Evolutionary conservation across 768 basidiomycete species (phyloP), one percentile per base, ranked within the genome.

Genomic region (Boletus reticulatus): DNA sequence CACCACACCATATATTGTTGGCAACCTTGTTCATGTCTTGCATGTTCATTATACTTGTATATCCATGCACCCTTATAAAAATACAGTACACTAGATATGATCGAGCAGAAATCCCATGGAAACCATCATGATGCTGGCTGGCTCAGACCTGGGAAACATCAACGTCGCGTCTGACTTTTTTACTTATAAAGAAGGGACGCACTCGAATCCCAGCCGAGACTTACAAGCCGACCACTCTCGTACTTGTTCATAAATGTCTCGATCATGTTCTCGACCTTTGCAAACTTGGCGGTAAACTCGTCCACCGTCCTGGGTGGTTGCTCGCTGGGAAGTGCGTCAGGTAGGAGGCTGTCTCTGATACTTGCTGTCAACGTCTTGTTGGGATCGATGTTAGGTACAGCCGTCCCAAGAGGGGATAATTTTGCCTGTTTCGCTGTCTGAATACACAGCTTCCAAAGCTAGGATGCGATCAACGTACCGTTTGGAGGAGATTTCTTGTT

Each of bases 201-300:
- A 72, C 69, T 62, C 17, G 59, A 43, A 45, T 63, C 67, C 69
- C 67, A 71, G 13, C 70, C 71, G 6, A 72, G 52, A 4, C 22
- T 38, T 27, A 12, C 52, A 11, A 72, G 58, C 37, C 53, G 53
- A 12, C 70, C 70, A 16, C 44, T 50, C 13, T 63, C 50, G 20
- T 64, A 60, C 38, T 50, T 58, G 38, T 53, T 9, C 47, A 72
- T 47, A 16, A 71, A 71, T 0, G 19, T 17, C 1, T 55, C 48
- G 9, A 72, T 69, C 51, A 59, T 58, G 7, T 48, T 43, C 43
- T 69, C 58, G 39, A 66, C 53, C 0, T 17, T 29, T 22, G 43
- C 34, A 32, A 72, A 71, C 49, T 37, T 49, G 14, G 24, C 52
- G 16, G 53, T 19, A 37, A 71, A 71, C 19, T 71, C 67, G 17